Conservation (phyloP, 208 protist genomes). For the Leishmania aethiopica region DNA sequence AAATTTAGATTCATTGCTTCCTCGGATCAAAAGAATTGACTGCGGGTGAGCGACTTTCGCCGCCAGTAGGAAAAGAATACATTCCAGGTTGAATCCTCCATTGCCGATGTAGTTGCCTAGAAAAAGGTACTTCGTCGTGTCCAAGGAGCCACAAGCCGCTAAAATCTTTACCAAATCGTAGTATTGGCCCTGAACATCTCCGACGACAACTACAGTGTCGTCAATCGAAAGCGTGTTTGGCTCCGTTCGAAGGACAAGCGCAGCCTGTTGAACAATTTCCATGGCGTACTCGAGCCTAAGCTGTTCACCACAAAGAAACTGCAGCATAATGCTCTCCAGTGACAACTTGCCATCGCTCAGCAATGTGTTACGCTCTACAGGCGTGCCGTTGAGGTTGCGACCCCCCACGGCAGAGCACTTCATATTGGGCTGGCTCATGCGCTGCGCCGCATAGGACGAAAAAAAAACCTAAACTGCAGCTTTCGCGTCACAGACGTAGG, state of each 20-base stretch:
- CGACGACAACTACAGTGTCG: constrained; percentile 87
- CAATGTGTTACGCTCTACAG: background rate
- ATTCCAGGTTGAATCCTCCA: constrained; percentile 97
- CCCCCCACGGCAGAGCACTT: background rate
- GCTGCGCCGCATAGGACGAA: background rate
- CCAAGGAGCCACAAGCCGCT: constrained; percentile 55
- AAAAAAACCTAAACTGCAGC: background rate
- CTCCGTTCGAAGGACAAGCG: constrained; percentile 56
- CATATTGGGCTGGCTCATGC: background rate
- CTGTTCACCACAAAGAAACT: constrained; percentile 66
- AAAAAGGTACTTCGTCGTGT: constrained; percentile 97
- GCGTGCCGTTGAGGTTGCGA: background rate
- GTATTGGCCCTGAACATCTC: constrained; percentile 95
- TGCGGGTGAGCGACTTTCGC: constrained; percentile 94
- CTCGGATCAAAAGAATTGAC: constrained; percentile 92
- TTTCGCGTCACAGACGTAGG: background rate
- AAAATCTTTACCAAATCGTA: constrained; percentile 92
- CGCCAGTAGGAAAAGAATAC: constrained; percentile 95
- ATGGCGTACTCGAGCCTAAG: constrained; percentile 55
- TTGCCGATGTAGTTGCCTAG: constrained; percentile 98
- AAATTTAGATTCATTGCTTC: constrained; percentile 90
- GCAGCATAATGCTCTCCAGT: constrained; percentile 56
- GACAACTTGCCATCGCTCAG: background rate
- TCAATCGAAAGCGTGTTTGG: constrained; percentile 60
- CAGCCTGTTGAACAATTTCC: constrained; percentile 55